Conservation (phyloP, 2,329 filamentous ascomycete species). For the Anisogramma anomala region DNA sequence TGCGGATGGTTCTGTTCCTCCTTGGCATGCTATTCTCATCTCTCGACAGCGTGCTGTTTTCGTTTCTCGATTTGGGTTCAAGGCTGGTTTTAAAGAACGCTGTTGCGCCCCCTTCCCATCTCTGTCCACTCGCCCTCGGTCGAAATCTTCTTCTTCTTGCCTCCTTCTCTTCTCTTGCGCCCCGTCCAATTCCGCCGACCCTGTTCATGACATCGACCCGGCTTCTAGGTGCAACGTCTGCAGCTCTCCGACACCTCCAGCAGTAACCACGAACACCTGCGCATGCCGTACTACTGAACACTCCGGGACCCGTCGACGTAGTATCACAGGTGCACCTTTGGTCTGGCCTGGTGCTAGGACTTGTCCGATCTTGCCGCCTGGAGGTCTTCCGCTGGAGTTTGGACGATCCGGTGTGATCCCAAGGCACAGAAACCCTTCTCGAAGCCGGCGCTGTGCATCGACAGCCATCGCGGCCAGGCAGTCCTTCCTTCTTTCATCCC, state of each 20-base stretch:
- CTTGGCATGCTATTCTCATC: conserved; percentile 13
- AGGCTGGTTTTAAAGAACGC: conserved; percentile 6
- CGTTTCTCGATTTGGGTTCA: conserved; percentile 2
- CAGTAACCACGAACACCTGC: conserved; percentile 32
- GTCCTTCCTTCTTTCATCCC: neutral
- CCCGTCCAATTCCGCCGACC: conserved; percentile 1
- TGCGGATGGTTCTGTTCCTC: conserved; percentile 13
- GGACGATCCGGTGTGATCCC: conserved; percentile 5
- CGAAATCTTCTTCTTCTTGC: neutral
- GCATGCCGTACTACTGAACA: conserved; percentile 37
- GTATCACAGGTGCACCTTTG: conserved; percentile 39
- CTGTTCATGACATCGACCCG: conserved; percentile 10
- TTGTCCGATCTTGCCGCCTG: conserved; percentile 22
- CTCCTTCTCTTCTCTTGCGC: neutral
- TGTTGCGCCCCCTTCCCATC: conserved; percentile 15
- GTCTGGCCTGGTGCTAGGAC: conserved; percentile 31
- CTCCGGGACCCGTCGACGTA: conserved; percentile 33
- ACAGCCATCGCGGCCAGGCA: conserved; percentile 1
- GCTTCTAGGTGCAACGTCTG: conserved; percentile 24
- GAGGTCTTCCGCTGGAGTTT: neutral
- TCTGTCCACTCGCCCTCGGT: neutral
- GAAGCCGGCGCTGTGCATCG: conserved; percentile 4
- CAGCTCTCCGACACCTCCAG: conserved; percentile 35
- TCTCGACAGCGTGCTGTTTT: conserved; percentile 18
- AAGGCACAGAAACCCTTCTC: conserved; percentile 1